A percentile compares a stretch with the other conserved stretches of the same genome.
Conservation (phyloP, 2,329 filamentous ascomycete genomes). For the Xylaria polymorpha region DNA sequence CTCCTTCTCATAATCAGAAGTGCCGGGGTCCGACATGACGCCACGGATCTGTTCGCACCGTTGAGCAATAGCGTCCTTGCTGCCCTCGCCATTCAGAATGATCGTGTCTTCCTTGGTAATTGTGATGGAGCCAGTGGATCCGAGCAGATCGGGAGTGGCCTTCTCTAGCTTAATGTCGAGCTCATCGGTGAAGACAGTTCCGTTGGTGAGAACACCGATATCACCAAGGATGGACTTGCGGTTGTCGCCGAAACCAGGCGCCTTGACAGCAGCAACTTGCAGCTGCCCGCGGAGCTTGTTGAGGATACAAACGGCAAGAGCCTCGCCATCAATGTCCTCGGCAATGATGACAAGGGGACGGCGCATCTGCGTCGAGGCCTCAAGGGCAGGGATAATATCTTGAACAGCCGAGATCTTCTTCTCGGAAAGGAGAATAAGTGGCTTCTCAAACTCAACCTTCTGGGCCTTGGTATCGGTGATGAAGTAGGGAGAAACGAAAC, state of each 20-base stretch:
- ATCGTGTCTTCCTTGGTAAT: constrained; percentile 99
- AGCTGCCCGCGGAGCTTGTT: constrained; percentile 99
- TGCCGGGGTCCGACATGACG: constrained; percentile 91
- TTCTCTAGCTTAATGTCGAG: constrained; percentile 99
- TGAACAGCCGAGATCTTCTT: constrained; percentile 99
- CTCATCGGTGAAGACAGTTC: constrained; percentile 97
- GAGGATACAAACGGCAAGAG: constrained; percentile 97
- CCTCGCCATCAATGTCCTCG: constrained; percentile 98
- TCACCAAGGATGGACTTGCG: constrained; percentile 99
- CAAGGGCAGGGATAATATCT: constrained; percentile 97
- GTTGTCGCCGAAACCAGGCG: constrained; percentile 99
- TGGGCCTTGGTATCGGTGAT: constrained; percentile 99
- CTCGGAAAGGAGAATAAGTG: constrained; percentile 96
- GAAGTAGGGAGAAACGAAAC: constrained; percentile 99
- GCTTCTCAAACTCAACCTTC: constrained; percentile 99
- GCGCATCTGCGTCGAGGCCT: constrained; percentile 94
- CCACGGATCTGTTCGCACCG: constrained; percentile 99
- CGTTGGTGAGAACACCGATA: constrained; percentile 94
- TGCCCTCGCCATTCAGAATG: constrained; percentile 94
- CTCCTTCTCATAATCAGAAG: constrained; percentile 99
- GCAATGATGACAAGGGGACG: constrained; percentile 98
- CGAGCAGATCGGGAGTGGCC: constrained; percentile 94
- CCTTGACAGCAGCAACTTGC: constrained; percentile 98
- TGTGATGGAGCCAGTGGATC: constrained; percentile 96
- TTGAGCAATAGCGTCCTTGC: constrained; percentile 92